Evolutionary conservation across 345 rosid genomes (phyloP), one percentile per base, ranked within the genome.

Genomic region (Turnera subulata): DNA sequence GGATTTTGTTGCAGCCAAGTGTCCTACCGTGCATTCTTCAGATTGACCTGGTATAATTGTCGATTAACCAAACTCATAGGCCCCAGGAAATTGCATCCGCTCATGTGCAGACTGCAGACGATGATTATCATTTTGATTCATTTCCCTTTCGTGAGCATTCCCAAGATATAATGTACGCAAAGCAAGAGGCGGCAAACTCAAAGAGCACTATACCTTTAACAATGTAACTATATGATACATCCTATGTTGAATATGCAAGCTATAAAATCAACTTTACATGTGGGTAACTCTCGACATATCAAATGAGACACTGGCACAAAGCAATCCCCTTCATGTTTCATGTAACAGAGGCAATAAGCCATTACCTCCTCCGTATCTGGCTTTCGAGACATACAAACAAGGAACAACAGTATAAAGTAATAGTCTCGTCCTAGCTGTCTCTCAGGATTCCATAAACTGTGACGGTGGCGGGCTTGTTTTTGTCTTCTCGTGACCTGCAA

Each of bases 361-460:
- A 44, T 64, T 68, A 32, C 66, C 72, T 61, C 61, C 48, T n/a
- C 20, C 19, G 11, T 24, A 19, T 9, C 13, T 1, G 44, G 47
- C 59, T 29, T 37, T 66, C 44, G 10, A 48, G 50, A 60, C 21
- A 46, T 62, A 53, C 69, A 38, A 50, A 20, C 65, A 46, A 32
- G 25, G 20, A 46, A 21, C 22, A 29, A 3, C 4, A 4, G 35
- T 8, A 29, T 29, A 8, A 42, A 35, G 42, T 32, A n/a, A 43
- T 35, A 21, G 12, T 20, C 38, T 47, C 38, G 17, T 48, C n/a
- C 56, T 12, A 20, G 44, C 53, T n/a, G n/a, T n/a, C n/a, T 44
- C 56, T 79, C 45, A 86, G 2, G 83, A 78, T 76, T 89, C 97
- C 99, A 89, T 89, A 79, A 77, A 81, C 53, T 93, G 96, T 6